Conservation (phyloP, 352 stramenopile genomes). For the Pythium aristosporum region DNA sequence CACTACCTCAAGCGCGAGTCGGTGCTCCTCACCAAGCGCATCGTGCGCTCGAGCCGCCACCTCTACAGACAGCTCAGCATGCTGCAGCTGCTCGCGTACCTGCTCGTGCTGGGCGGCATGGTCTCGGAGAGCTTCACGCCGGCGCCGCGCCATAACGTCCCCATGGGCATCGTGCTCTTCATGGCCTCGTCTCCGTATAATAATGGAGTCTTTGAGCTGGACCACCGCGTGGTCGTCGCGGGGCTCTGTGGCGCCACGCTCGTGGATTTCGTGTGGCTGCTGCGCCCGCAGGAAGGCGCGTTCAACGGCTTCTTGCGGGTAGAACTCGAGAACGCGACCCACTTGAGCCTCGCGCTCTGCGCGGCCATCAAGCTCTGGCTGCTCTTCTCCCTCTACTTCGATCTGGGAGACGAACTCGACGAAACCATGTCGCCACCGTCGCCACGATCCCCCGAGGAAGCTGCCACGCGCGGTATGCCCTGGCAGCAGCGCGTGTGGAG, state of each 20-base stretch:
- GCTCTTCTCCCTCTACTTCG: conserved; percentile 67
- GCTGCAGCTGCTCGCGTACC: conserved; percentile 55
- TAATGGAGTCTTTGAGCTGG: conserved; percentile 20
- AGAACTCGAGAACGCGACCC: conserved; percentile 43
- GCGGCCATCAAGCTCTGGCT: conserved; percentile 61
- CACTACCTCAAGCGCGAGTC: conserved; percentile 21
- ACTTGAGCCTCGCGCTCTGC: conserved; percentile 51
- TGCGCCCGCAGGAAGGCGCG: conserved; percentile 56
- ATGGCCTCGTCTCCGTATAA: conserved; percentile 14
- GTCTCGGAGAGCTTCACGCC: conserved; percentile 63
- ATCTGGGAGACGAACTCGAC: conserved; percentile 43
- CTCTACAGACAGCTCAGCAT: conserved; percentile 44
- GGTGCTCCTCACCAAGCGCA: conserved; percentile 9
- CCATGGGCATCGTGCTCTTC: conserved; percentile 56
- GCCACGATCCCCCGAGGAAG: conserved; percentile 9
- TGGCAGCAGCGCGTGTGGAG: conserved; percentile 42
- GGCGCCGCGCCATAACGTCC: conserved; percentile 68
- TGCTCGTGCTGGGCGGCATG: conserved; percentile 55
- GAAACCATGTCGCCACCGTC: conserved; percentile 19
- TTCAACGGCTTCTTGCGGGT: conserved; percentile 67
- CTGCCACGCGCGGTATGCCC: conserved; percentile 1
- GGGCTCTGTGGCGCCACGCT: conserved; percentile 46
- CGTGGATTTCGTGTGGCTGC: conserved; percentile 62
- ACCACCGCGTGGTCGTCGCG: conserved; percentile 57
- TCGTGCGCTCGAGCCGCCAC: conserved; percentile 23